Percentiles rank a stretch among this genome's conserved stretches.
These are phyloP conservation scores for Paramecium octaurelia DNA, from an alignment of 73 alveolate genomes.

Conservation along the genomic window DNA sequence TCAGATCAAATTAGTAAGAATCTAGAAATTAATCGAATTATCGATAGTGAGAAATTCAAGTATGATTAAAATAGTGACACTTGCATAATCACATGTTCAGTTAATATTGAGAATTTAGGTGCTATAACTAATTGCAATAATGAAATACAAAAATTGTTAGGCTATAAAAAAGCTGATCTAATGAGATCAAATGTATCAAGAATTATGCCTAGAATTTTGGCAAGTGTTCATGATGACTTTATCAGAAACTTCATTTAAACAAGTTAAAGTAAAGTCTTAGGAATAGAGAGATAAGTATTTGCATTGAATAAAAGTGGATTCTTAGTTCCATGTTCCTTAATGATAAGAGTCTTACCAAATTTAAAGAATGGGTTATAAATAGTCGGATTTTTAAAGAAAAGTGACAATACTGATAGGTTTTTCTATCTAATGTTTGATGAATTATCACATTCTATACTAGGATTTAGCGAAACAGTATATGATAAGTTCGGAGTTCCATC, in stretches of 20 bases:
- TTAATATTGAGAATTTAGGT: slow-evolving; percentile 41
- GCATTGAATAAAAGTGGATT: slow-evolving; percentile 41
- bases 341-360: slow-evolving; percentile 58
- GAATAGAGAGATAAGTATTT: slow-evolving; percentile 50
- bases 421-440: slow-evolving; percentile 30
- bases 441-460: slow-evolving; percentile 35
- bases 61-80: slow-evolving; percentile 53
- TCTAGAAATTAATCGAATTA: slow-evolving; percentile 21
- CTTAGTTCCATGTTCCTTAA: slow-evolving; percentile 54
- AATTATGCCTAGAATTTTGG: slow-evolving; percentile 58
- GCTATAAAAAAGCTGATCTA: slow-evolving; percentile 43
- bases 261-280: slow-evolving; percentile 49
- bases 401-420: not conserved
- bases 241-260: slow-evolving; percentile 44
- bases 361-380: slow-evolving; percentile 41
- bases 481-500: slow-evolving; percentile 48
- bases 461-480: slow-evolving; percentile 26
- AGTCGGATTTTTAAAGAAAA: slow-evolving; percentile 50
- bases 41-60: slow-evolving; percentile 44
- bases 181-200: slow-evolving; percentile 45
- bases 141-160: slow-evolving; percentile 39
- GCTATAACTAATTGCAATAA: slow-evolving; percentile 43
- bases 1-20: slow-evolving; percentile 33
- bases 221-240: slow-evolving; percentile 55
- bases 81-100: slow-evolving; percentile 45